Evolutionary conservation across 179 eudicot genomes (phyloP), one percentile per base, ranked within the genome.

Genomic region (Spergularia azorica): DNA sequence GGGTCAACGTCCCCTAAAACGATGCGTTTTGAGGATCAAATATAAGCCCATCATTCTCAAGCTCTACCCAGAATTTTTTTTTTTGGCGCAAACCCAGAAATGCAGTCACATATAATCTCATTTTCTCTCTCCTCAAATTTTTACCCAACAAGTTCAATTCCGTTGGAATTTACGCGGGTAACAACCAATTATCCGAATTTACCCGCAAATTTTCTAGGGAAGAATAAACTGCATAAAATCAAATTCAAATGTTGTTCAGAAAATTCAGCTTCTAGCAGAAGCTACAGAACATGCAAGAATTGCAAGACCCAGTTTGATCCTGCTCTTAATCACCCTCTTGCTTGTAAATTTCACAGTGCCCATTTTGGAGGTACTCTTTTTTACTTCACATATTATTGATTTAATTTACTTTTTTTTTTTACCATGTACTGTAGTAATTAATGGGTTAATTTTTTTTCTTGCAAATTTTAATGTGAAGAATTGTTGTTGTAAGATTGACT

Each of bases 301-400:
- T 95, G 98, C 83, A 95, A 95, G 77, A 79, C 89, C 39, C 98
- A 93, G 78, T 95, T 87, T 86, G 92, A 95, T 54, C 89, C 93
- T 70, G 59, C 79, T 67, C 83, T 82, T 69, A 95, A 95, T 86
- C 84, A 95, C 63, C 95, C 96, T 41, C 89, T 85, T 46, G 89
- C 98, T 79, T 95, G 97, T 77, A 86, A 89, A 6, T 90, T 84
- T 76, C 98, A 95, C 83, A 82, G 95, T 73, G 89, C 97, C 65
- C 98, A 95, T 84, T 93, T 91, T 70, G 98, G 92, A 66, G 98
- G 96, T 94, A 73, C 12, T 57, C 12, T 39, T 20, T n/a, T n/a
- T 0, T 55, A 26, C 15, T 76, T 46, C 50, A 7, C 21, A 1
- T 61, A 6, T 2, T 17, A 20, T 61, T 9, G 7, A 50, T 70